A percentile compares a stretch with the other conserved stretches of the same genome.
Evolutionary conservation across 2,329 filamentous ascomycete genomes (phyloP).

Genomic region (Neofusicoccum kwambonambiense): DNA sequence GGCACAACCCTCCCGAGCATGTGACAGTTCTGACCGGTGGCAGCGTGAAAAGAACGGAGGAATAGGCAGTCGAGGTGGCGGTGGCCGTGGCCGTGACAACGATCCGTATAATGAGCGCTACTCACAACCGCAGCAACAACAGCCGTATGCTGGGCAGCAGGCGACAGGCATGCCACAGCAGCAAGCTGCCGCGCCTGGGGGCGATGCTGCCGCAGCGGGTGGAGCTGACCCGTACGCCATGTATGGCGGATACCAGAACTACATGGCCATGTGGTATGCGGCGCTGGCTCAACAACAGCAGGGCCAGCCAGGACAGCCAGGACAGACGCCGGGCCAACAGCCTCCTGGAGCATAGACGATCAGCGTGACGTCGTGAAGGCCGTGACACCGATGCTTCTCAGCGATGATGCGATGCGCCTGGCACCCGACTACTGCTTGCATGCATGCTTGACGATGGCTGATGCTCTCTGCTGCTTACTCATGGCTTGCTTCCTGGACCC

Average conservation of each 20-base stretch:
- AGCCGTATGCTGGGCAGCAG: conserved; percentile 37
- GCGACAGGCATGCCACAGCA: conserved; percentile 30
- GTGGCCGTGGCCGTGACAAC: conserved; percentile 38
- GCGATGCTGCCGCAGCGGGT: conserved; percentile 57
- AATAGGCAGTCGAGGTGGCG: conserved; percentile 36
- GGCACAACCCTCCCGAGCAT: neutral
- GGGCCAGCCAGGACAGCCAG: conserved; percentile 15
- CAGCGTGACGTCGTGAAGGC: conserved; percentile 27
- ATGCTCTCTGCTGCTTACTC: conserved; percentile 23
- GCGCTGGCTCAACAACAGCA: conserved; percentile 57
- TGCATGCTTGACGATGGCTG: conserved; percentile 32
- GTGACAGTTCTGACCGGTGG: conserved; percentile 22
- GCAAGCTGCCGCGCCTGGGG: conserved; percentile 47
- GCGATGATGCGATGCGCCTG: conserved; percentile 21
- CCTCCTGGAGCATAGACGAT: conserved; percentile 34
- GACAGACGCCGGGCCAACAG: conserved; percentile 23
- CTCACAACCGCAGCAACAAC: conserved; percentile 48
- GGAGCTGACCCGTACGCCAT: conserved; percentile 62
- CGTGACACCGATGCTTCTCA: conserved; percentile 38
- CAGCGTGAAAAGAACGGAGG: conserved; percentile 49
- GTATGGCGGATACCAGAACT: conserved; percentile 81
- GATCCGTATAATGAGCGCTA: conserved; percentile 43
- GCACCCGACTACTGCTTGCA: conserved; percentile 35
- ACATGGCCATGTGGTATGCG: conserved; percentile 78
- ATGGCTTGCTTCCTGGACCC: conserved; percentile 15